phyloP scores from a whole-genome alignment of 179 eudicot genomes.

The Beta corolliflora region DNA sequence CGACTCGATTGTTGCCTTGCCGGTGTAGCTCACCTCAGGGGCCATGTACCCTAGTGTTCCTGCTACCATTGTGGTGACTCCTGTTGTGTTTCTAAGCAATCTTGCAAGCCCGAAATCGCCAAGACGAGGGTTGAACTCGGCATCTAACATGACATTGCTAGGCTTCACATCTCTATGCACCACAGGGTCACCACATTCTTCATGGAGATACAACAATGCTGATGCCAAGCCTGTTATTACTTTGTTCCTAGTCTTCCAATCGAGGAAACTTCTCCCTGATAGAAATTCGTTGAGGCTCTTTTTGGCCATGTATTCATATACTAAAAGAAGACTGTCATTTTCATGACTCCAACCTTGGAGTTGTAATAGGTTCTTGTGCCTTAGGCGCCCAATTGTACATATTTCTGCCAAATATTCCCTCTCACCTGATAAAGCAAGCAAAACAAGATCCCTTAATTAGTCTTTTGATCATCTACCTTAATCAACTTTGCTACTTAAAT shows the following conservation, averaged over 20 bases:
- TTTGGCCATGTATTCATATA: constrained; percentile 75
- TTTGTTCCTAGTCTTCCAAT: constrained; percentile 55
- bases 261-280: constrained; percentile 37
- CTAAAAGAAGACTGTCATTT: constrained; percentile 58
- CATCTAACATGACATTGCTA: constrained; percentile 73
- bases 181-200: constrained; percentile 65
- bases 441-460: not conserved
- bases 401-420: constrained; percentile 75
- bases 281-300: constrained; percentile 67
- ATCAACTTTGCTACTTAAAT: not conserved
- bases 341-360: constrained; percentile 87
- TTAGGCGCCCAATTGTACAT: constrained; percentile 65
- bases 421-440: constrained; percentile 40
- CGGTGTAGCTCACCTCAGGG: constrained; percentile 68
- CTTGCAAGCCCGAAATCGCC: constrained; percentile 82
- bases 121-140: constrained; percentile 55
- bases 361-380: constrained; percentile 71
- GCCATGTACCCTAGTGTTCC: constrained; percentile 80
- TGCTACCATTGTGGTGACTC: constrained; percentile 65
- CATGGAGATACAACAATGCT: constrained; percentile 61
- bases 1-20: constrained; percentile 59
- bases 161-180: constrained; percentile 78
- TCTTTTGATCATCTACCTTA: no score
- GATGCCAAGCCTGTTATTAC: constrained; percentile 62
- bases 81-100: constrained; percentile 44